These are phyloP conservation scores for Candida argentea DNA, from an alignment of 805 yeast species.

Conservation along the genomic window DNA sequence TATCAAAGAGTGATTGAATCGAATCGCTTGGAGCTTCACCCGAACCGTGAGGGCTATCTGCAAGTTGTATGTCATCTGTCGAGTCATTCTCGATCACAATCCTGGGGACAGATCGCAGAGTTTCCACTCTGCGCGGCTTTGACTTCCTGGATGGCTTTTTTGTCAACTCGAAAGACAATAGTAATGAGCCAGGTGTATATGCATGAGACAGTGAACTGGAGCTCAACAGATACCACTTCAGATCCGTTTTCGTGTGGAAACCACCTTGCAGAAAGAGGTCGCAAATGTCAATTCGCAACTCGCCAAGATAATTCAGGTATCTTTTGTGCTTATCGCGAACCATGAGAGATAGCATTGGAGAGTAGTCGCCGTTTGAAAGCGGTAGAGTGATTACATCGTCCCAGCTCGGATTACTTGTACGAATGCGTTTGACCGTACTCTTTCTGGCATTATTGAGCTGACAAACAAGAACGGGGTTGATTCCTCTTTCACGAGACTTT, in stretches of 20 bases:
- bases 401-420: constrained; percentile 32
- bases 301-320: constrained; percentile 30
- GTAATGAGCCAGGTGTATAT: constrained; percentile 40
- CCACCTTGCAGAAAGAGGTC: constrained; percentile 16
- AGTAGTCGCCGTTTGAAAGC: constrained; percentile 15
- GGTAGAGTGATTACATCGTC: constrained; percentile 24
- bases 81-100: background rate
- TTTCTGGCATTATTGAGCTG: constrained; percentile 19
- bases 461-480: constrained; percentile 29
- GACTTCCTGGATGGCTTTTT: constrained; percentile 8
- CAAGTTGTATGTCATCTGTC: background rate
- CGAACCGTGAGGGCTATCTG: background rate
- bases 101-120: background rate
- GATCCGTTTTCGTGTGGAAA: constrained; percentile 12
- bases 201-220: constrained; percentile 29
- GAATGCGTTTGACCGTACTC: constrained; percentile 19
- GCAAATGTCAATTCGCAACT: constrained; percentile 19
- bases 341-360: constrained; percentile 20
- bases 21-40: constrained; percentile 2
- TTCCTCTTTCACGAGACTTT: constrained; percentile 9
- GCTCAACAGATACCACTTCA: constrained; percentile 37
- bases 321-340: constrained; percentile 33
- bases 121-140: background rate
- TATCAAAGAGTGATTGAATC: constrained; percentile 7
- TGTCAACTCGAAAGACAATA: constrained; percentile 31